Base-by-base conservation (phyloP, 2,329 filamentous ascomycete species). In the Fusarium liriodendri region DNA sequence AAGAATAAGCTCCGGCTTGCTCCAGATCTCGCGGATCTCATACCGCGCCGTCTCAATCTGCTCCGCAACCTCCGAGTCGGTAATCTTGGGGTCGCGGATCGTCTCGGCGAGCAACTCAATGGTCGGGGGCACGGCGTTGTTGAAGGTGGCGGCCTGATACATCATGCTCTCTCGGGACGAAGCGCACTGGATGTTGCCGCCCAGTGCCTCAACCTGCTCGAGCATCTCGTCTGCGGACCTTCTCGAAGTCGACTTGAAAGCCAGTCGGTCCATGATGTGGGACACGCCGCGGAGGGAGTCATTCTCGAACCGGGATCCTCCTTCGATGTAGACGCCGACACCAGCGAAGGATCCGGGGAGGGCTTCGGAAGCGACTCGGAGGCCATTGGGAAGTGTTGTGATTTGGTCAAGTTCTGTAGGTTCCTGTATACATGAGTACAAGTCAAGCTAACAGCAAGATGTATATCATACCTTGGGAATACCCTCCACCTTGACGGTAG, bases 141-240 rank as follows among this genome's bases (percentile, higher is more conserved):
- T 99, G 89, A 99, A 99, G 33, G 95, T 98, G 29, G 97, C 97
- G 2, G 95, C 94, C 84, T 99, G 97, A 86, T 99, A 99, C 97
- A 99, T 99, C 85, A 99, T 90, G 66, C 95, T 95, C 84, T 99
- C 97, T 74, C 97, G 89, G 2, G 95, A 97, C 2, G 95, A 98
- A 13, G 96, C 95, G 84, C 97, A 99, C 84, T 98, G 95, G 69
- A 99, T 96, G 82, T 98, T 98, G 35, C 97, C 97, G 38, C 97
- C 97, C 4, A 99, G 87, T 0, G 92, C 92, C 84, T 98, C 97
- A 37, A 98, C 89, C 37, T 92, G 88, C 83, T 98, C 95, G 22
- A 98, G 87, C 91, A 98, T 97, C 76, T 95, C 88, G 83, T 98
- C 95, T 65, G 92, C 91, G 0, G 90, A 90, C 70, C 92, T 91